Base-by-base conservation (phyloP, 495 filamentous ascomycete species). In the Stereocaulon alpinum region DNA sequence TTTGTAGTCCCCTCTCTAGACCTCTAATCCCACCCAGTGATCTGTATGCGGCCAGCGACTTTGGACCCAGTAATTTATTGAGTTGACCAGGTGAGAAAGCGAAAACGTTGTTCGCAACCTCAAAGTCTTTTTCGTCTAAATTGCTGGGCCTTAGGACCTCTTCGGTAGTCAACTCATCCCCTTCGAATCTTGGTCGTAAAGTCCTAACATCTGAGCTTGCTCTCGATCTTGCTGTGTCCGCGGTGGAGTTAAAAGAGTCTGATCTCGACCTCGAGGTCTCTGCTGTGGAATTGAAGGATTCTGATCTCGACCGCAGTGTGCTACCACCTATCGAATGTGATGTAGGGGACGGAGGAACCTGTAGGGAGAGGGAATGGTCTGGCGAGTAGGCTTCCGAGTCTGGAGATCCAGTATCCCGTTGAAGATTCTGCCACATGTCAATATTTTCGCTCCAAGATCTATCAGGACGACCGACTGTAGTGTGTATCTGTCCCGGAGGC, bases 31-130 rank as follows among this genome's bases (percentile, higher is more conserved):
- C 87, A 50, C 87, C 86, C 7, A 90, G 70, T 40, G 81, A 80
- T 53, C 77, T 82, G 60, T 84, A 90, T 7, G 86, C 86, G 20
- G 85, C 75, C 17, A 89, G 69, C 52, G 79, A 88, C 70, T 91
- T 91, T 11, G 87, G 87, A 62, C 87, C 84, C 40, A 86, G 75
- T 73, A 88, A 78, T 65, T 89, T 91, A 66, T 83, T 84, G 48
- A 91, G 72, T 67, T 86, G 80, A 9, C 87, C 86, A 0, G 85
- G 81, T 11, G 77, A 82, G 63, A 82, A 89, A 41, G 84, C 85
- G 64, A 89, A 91, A 3, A 80, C 81, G 63, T 86, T 89, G 58
- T 88, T 72, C 15, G 77, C 70, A 4, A 86, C 79, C 18, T 78
- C 62, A 68, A 88, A 89, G 64, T 86, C 84, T 11, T 70, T 71